Conservation (phyloP, 2,329 filamentous ascomycete species). For the Arthroderma sp. region DNA sequence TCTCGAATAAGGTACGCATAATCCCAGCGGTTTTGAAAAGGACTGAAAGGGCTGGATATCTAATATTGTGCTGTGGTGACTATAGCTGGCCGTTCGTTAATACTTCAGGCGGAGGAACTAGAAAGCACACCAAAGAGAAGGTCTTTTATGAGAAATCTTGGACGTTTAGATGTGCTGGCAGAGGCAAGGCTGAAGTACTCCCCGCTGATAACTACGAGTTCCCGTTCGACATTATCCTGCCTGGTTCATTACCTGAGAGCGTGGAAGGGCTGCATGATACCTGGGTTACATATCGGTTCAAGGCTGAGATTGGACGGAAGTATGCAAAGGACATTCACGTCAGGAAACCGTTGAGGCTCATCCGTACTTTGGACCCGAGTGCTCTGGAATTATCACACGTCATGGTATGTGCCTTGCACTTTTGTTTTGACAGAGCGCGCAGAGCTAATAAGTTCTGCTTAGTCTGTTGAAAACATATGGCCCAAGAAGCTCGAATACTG, state of each 20-base stretch:
- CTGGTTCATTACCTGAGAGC: slow-evolving; percentile 62
- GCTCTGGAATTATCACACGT: slow-evolving; percentile 69
- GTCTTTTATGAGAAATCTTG: slow-evolving; percentile 57
- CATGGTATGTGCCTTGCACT: slow-evolving; percentile 44
- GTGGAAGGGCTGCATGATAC: slow-evolving; percentile 79
- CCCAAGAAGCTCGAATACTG: slow-evolving; percentile 95
- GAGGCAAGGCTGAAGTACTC: slow-evolving; percentile 42
- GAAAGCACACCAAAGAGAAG: slow-evolving; percentile 29
- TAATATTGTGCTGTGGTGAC: neutral
- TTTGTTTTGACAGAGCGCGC: neutral
- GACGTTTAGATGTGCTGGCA: slow-evolving; percentile 48
- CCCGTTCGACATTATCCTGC: slow-evolving; percentile 62
- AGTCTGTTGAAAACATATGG: slow-evolving; percentile 86
- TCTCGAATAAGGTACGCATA: slow-evolving; percentile 52
- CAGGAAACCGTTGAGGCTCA: slow-evolving; percentile 64
- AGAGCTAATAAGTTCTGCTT: slow-evolving; percentile 1
- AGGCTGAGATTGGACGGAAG: slow-evolving; percentile 82
- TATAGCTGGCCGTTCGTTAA: slow-evolving; percentile 12
- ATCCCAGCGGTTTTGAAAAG: neutral
- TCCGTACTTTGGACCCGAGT: slow-evolving; percentile 62
- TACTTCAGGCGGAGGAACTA: slow-evolving; percentile 23
- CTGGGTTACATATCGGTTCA: slow-evolving; percentile 79
- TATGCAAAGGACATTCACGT: slow-evolving; percentile 75
- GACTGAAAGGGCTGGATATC: too few relatives aligned
- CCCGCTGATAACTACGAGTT: slow-evolving; percentile 70